A percentile compares a stretch with the other conserved stretches of the same genome.
Evolutionary conservation across 2,329 filamentous ascomycete genomes (phyloP).

Genomic region (Aspergillus vadensis): DNA sequence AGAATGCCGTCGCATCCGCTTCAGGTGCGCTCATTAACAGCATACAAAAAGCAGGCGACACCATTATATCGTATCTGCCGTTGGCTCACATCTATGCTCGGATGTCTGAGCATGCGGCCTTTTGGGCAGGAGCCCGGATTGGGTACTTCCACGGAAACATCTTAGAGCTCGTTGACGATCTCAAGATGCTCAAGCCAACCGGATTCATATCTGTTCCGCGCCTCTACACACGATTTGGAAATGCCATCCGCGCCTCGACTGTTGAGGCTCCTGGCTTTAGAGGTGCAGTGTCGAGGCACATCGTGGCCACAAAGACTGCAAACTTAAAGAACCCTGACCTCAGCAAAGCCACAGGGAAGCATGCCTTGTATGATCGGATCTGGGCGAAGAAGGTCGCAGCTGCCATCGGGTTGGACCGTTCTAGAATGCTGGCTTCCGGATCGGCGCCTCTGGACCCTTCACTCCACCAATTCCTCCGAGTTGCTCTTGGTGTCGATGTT

Average conservation of each 20-base stretch:
- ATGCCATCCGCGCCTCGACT: conserved; percentile 76
- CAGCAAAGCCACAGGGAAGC: conserved; percentile 68
- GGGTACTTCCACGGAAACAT: conserved; percentile 96
- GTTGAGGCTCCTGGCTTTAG: conserved; percentile 76
- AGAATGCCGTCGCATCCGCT: conserved; percentile 74
- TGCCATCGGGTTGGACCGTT: conserved; percentile 78
- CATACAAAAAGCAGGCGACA: conserved; percentile 59
- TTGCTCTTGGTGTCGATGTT: conserved; percentile 77
- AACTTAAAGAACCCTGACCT: conserved; percentile 69
- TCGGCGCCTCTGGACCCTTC: conserved; percentile 87
- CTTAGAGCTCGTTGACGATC: conserved; percentile 79
- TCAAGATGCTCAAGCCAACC: conserved; percentile 83
- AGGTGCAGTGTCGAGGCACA: conserved; percentile 76
- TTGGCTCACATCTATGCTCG: conserved; percentile 93
- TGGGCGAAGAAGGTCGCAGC: conserved; percentile 85
- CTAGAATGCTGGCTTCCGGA: conserved; percentile 76
- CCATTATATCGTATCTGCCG: conserved; percentile 83
- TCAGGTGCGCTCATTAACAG: conserved; percentile 60
- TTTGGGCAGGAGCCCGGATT: conserved; percentile 72
- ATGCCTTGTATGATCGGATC: conserved; percentile 63
- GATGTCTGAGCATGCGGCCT: conserved; percentile 72
- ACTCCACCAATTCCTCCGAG: conserved; percentile 84
- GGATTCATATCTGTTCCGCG: conserved; percentile 86
- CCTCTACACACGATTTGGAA: conserved; percentile 86
- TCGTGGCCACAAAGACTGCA: conserved; percentile 77